phyloP scores from a whole-genome alignment of 345 rosid species.

The Mangifera indica region DNA sequence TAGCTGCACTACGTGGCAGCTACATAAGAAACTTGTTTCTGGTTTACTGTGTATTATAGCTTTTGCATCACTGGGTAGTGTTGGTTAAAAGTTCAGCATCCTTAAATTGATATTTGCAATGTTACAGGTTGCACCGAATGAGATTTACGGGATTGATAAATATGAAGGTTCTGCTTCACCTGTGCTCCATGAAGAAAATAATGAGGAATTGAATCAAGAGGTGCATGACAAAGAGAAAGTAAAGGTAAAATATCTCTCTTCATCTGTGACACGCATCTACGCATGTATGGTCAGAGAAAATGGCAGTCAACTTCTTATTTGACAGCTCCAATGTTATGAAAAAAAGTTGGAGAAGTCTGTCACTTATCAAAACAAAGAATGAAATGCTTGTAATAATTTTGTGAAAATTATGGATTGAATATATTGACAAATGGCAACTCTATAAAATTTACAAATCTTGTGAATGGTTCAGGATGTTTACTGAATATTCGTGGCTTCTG shows the following conservation, averaged over 20 bases:
- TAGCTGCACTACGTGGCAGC: background rate
- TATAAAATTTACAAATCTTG: background rate
- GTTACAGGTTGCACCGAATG: constrained; percentile 77
- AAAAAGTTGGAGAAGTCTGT: background rate
- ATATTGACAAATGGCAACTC: background rate
- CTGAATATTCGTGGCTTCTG: background rate
- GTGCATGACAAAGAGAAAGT: constrained; percentile 38
- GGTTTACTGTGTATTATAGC: background rate
- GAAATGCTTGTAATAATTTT: background rate
- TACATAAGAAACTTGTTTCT: constrained; percentile 3
- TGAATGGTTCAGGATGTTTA: background rate
- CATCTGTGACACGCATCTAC: constrained; percentile 1
- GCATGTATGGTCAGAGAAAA: background rate
- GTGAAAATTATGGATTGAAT: background rate
- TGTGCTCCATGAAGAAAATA: constrained; percentile 37
- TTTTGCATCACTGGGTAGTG: background rate
- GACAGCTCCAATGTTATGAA: background rate
- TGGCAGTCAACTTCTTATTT: background rate
- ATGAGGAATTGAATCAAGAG: constrained; percentile 49
- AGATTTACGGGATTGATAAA: constrained; percentile 63
- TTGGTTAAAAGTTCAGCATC: background rate
- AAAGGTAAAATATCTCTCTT: constrained; percentile 45
- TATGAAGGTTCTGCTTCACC: constrained; percentile 46
- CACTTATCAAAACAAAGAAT: background rate
- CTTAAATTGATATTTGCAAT: constrained; percentile 20